Evolutionary conservation across 306 rosid species (phyloP), one percentile per base, ranked within the genome.

Genomic region (Oxytropis ochrocephala): DNA sequence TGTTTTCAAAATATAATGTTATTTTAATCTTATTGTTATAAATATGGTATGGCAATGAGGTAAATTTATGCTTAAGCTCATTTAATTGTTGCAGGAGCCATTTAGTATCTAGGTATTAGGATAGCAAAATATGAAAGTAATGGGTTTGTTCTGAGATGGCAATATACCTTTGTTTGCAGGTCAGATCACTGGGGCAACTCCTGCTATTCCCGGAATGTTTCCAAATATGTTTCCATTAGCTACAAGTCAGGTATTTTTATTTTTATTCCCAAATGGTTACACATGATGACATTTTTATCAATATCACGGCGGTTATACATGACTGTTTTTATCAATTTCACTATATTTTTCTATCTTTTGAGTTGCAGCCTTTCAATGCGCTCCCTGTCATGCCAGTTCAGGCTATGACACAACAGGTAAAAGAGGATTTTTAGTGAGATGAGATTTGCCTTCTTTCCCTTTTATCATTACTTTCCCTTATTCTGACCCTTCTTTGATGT

Each of bases 341-440:
- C 33, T 16, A 6, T 52, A 2, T 50, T 65, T 50, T 64, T 10
- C 58, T 70, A 53, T 47, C 50, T 51, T 47, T 74, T 48, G 54
- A 81, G 88, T 2, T 72, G 69, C 88, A 87, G 95, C 92, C 73
- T 72, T 94, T 94, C 75, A 86, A 87, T 55, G 87, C 95, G 7
- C 88, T 94, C 46, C 96, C 99, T 24, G 95, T 94, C 67, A 91
- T 94, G 99, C 99, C 99, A 16, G 95, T 94, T 63, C 99, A 94
- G 83, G 99, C 99, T 69, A 94, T 94, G 99, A 94, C 99, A 50
- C 99, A 94, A 63, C 99, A 94, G 99, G 99, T 91, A 72, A 67
- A 21, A 55, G 30, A 36, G 29, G 7, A 35, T 55, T 66, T 67
- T 21, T 14, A 10, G 6, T 73, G 24, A 18, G 6, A 19, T 11